Base-by-base conservation (phyloP, 768 basidiomycete species). In the Agaricus blazei region DNA sequence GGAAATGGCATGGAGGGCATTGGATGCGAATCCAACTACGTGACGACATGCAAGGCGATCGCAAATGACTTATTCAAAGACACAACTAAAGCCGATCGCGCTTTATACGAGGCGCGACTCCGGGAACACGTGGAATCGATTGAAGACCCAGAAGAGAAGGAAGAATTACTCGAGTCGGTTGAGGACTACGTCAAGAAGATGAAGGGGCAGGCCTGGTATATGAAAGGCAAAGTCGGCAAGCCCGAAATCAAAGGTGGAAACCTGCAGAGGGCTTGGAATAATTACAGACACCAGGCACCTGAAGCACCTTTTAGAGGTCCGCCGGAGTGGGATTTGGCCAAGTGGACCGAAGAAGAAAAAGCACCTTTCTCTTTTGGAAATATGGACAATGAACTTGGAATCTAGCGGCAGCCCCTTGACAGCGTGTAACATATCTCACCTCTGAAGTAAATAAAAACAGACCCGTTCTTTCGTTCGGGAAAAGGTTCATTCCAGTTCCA, bases 261-360 rank as follows among this genome's bases (percentile, higher is more conserved):
- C 12, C 55, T 70, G n/a, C 58, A 67, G 4, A 61, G 62, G 11
- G 64, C 65, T 31, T 76, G 71, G 72, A 75, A 72, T 59, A 67
- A 72, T n/a, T 74, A 75, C 63, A 74, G 65, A 59, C 64, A 61
- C 4, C 64, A 64, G 38, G 52, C 70, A 26, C 14, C 59, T 14
- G 50, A 28, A 0, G 58, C 52, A 31, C 70, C 71, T 1, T 34
- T 50, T 23, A 68, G 51, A 24, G 48, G 51, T 11, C 72, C 69
- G 1, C 67, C 68, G 31, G 59, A 61, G 28, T 75, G 71, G 72
- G 72, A 77, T 48, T 63, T 74, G 45, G 68, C 56, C 48, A 63
- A 70, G 51, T 75, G 74, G 75, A 62, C 61, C 15, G 58, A 57
- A 9, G 62, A 48, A 11, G 64, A 72, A 48, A 73, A 66, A 57